Evolutionary conservation across 2,329 filamentous ascomycete species (phyloP).

Genomic region (Pseudocercospora vitis): DNA sequence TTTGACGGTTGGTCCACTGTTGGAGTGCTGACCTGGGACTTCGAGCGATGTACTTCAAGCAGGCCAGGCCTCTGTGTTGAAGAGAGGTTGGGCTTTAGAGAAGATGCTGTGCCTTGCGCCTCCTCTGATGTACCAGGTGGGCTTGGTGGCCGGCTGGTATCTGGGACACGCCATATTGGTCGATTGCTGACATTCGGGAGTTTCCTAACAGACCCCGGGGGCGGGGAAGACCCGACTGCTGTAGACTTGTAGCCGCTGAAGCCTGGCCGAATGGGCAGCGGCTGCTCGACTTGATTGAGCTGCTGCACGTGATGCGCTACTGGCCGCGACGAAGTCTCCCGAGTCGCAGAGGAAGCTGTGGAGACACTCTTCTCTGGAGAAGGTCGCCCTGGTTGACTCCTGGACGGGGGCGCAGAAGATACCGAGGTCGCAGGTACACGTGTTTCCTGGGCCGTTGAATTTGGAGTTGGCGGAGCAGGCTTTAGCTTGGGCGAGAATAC

Average conservation of each 20-base stretch:
- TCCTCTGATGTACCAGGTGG: slow-evolving; percentile 49
- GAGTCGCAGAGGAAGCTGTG: slow-evolving; percentile 2
- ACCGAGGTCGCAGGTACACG: slow-evolving; percentile 30
- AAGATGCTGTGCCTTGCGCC: slow-evolving; percentile 39
- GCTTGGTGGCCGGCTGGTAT: slow-evolving; percentile 50
- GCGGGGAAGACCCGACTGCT: slow-evolving; percentile 46
- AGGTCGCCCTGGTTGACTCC: neutral
- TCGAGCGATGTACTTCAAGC: slow-evolving; percentile 49
- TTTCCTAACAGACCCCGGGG: slow-evolving; percentile 42
- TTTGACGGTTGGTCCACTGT: slow-evolving; percentile 35
- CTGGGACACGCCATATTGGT: slow-evolving; percentile 58
- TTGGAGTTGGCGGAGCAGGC: slow-evolving; percentile 16
- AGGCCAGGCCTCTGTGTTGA: slow-evolving; percentile 43
- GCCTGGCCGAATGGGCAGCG: slow-evolving; percentile 48
- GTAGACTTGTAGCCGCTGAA: slow-evolving; percentile 62
- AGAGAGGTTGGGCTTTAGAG: slow-evolving; percentile 39
- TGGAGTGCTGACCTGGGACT: slow-evolving; percentile 50
- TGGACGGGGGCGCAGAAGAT: slow-evolving; percentile 17
- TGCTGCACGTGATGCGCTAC: slow-evolving; percentile 3
- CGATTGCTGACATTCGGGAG: slow-evolving; percentile 43
- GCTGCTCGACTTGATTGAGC: slow-evolving; percentile 33
- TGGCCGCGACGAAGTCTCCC: slow-evolving; percentile 3
- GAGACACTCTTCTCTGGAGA: neutral
- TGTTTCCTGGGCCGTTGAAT: slow-evolving; percentile 23
- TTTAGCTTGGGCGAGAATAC: slow-evolving; percentile 60